Evolutionary conservation across 345 rosid genomes (phyloP).

Genomic region (Hibiscus trionum): DNA sequence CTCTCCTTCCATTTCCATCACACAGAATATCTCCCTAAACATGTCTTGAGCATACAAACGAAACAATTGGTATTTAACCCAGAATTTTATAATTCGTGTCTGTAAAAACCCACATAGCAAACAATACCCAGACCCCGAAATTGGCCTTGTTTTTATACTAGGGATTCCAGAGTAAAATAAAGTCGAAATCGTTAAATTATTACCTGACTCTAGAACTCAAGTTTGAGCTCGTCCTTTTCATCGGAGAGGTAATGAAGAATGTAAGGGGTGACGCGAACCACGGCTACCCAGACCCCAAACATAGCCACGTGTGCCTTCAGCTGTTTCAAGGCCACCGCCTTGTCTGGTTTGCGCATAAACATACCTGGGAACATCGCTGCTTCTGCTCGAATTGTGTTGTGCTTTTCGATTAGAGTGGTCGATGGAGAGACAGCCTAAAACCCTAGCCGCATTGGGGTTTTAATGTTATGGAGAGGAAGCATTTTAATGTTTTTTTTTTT

Average conservation of each 20-base stretch:
- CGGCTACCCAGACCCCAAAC: constrained; percentile 61
- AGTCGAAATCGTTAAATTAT: constrained; percentile 1
- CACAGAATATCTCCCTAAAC: background rate
- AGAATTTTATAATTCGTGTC: background rate
- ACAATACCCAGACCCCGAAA: background rate
- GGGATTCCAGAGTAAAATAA: background rate
- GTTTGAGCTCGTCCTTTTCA: constrained; percentile 69
- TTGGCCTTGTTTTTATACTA: background rate
- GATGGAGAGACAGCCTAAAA: constrained; percentile 4
- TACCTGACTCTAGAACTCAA: constrained; percentile 40
- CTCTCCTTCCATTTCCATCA: background rate
- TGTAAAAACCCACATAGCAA: background rate
- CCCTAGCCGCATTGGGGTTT: constrained; percentile 3
- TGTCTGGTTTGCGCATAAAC: constrained; percentile 78
- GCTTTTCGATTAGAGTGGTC: background rate
- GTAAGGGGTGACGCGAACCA: constrained; percentile 61
- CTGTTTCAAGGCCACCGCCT: constrained; percentile 79
- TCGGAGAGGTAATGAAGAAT: constrained; percentile 55
- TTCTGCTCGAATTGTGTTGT: constrained; percentile 7
- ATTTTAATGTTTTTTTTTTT: no score
- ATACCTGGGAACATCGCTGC: constrained; percentile 72
- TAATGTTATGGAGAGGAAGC: background rate
- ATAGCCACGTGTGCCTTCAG: constrained; percentile 42
- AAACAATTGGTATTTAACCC: background rate
- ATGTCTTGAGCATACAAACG: background rate